Percentiles rank a stretch among this genome's conserved stretches.
phyloP scores from a whole-genome alignment of 2,329 filamentous ascomycete species.

The Epichloe sylvatica region DNA sequence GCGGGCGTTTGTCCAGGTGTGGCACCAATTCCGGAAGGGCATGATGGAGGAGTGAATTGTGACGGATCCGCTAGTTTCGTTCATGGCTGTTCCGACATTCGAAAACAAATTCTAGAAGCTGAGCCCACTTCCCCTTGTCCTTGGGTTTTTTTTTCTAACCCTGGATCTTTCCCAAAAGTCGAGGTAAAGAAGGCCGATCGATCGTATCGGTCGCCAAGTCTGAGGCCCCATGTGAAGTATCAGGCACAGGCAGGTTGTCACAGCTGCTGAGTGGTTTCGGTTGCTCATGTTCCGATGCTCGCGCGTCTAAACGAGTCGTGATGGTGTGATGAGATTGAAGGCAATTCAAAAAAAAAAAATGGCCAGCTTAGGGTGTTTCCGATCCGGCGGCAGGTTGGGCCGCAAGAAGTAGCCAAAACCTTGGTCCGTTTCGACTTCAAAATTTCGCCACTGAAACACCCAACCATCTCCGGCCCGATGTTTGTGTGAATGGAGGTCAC shows the following conservation, averaged over 20 bases:
- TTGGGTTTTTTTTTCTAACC: too few species aligned
- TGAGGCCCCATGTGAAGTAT: neutral
- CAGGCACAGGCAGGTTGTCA: too few species aligned
- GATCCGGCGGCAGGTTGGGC: neutral
- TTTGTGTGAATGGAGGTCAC: neutral
- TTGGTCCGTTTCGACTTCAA: neutral
- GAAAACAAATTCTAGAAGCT: neutral
- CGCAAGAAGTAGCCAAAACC: neutral
- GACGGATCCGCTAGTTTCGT: neutral
- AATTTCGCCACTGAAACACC: neutral
- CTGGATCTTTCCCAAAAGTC: neutral
- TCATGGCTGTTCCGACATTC: neutral
- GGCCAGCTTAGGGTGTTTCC: neutral
- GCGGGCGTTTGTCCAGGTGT: neutral
- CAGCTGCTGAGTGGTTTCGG: neutral
- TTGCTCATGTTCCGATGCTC: neutral
- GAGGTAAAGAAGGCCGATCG: neutral
- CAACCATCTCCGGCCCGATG: neutral
- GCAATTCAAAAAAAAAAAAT: neutral
- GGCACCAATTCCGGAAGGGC: neutral
- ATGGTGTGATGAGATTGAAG: neutral
- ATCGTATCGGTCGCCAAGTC: neutral
- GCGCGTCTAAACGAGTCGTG: neutral
- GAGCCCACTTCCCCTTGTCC: neutral
- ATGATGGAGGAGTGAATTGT: too few species aligned